Evolutionary conservation across 2,329 filamentous ascomycete species (phyloP).

Genomic region (Daldinia sp.): DNA sequence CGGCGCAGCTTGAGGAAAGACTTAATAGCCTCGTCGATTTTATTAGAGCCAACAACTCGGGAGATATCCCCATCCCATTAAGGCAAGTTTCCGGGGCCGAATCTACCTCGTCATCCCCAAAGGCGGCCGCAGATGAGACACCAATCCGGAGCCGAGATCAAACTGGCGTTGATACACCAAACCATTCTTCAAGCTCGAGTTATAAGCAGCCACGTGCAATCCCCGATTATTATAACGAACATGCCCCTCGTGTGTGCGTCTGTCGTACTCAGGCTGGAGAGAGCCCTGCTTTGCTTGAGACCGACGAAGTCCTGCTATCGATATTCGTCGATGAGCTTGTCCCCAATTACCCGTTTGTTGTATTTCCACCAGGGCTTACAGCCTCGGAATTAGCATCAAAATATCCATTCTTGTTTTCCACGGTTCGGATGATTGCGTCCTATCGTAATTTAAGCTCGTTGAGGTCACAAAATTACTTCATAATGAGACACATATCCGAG

Average conservation of each 20-base stretch:
- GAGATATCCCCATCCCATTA: conserved; percentile 27
- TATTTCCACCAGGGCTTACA: conserved; percentile 50
- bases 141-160: conserved; percentile 9
- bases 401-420: conserved; percentile 58
- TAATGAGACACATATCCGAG: conserved; percentile 57
- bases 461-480: conserved; percentile 58
- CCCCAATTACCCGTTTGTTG: conserved; percentile 57
- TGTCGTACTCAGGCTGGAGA: conserved; percentile 54
- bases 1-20: conserved; percentile 59
- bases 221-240: conserved; percentile 55
- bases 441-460: conserved; percentile 57
- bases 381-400: conserved; percentile 50
- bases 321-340: conserved; percentile 55
- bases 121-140: conserved; percentile 10
- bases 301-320: conserved; percentile 56
- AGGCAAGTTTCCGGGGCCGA: conserved; percentile 20
- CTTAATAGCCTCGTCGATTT: conserved; percentile 59
- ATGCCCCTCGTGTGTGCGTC: conserved; percentile 57
- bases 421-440: conserved; percentile 60
- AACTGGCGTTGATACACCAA: not conserved
- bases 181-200: conserved; percentile 21
- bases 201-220: conserved; percentile 43
- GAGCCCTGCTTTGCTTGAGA: conserved; percentile 51
- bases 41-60: conserved; percentile 51
- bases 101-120: conserved; percentile 18